Conservation (phyloP, 192 early-diverging fungal genomes). For the Umbelopsis sp. region DNA sequence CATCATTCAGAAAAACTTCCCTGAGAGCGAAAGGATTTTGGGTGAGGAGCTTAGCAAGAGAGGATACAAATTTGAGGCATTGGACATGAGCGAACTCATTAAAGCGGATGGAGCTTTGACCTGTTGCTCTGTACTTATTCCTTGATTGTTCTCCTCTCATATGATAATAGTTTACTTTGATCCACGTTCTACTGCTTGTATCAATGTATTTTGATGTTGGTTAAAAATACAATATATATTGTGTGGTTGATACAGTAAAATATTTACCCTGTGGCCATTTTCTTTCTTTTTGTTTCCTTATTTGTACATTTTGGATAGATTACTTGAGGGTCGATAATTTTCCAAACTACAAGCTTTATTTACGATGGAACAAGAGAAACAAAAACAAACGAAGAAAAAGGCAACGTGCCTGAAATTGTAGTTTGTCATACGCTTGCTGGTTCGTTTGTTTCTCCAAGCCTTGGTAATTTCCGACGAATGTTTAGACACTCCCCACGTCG, state of each 20-base stretch:
- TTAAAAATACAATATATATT: constrained; percentile 14
- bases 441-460: neutral
- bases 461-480: constrained; percentile 4
- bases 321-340: constrained; percentile 9
- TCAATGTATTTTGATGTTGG: constrained; percentile 1
- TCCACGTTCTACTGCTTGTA: neutral
- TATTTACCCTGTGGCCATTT: neutral
- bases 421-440: neutral
- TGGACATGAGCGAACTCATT: constrained; percentile 44
- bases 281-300: too few relatives aligned
- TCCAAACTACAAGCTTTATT: constrained; percentile 1
- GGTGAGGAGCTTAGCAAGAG: constrained; percentile 19
- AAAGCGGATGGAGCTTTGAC: constrained; percentile 47
- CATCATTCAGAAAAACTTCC: constrained; percentile 42
- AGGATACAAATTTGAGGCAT: neutral
- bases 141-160: neutral
- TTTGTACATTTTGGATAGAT: neutral
- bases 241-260: neutral
- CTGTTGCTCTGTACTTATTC: constrained; percentile 39
- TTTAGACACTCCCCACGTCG: too few relatives aligned
- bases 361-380: neutral
- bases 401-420: neutral
- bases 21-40: constrained; percentile 28
- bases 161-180: neutral
- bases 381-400: neutral